These are phyloP conservation scores for Fagus crenata DNA, from an alignment of 306 rosid genomes.

Conservation along the genomic window DNA sequence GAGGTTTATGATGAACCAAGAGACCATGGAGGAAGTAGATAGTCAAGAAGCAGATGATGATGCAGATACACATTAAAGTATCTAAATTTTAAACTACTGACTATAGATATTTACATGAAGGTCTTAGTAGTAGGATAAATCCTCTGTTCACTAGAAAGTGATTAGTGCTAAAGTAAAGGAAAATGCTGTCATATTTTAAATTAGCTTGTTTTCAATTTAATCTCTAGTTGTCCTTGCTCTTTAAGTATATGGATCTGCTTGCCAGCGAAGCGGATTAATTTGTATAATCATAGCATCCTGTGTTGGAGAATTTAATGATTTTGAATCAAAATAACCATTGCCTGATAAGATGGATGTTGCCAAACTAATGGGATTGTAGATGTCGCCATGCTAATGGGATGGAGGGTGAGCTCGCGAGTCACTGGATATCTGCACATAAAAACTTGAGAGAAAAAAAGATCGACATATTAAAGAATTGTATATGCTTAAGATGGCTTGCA, in stretches of 20 bases:
- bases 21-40: conserved; percentile 40
- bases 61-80: conserved; percentile 35
- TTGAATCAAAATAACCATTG: too few relatives aligned
- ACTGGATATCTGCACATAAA: too few relatives aligned
- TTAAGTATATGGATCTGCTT: not conserved
- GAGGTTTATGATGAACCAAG: conserved; percentile 72
- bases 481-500: not conserved
- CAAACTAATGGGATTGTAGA: too few relatives aligned
- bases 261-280: too few relatives aligned
- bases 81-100: conserved; percentile 21
- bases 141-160: conserved; percentile 38
- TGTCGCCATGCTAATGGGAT: too few relatives aligned
- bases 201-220: not conserved
- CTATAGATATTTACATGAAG: conserved; percentile 38
- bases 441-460: too few relatives aligned
- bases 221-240: not conserved
- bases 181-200: conserved; percentile 16
- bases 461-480: too few relatives aligned
- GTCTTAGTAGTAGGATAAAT: conserved; percentile 48
- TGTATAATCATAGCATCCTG: too few relatives aligned
- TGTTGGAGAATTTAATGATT: too few relatives aligned
- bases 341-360: too few relatives aligned
- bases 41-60: conserved; percentile 41
- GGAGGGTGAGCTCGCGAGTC: too few relatives aligned
- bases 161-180: conserved; percentile 23